Base-by-base conservation (phyloP, 805 yeast genomes). In the Candida arabinofermentans region DNA sequence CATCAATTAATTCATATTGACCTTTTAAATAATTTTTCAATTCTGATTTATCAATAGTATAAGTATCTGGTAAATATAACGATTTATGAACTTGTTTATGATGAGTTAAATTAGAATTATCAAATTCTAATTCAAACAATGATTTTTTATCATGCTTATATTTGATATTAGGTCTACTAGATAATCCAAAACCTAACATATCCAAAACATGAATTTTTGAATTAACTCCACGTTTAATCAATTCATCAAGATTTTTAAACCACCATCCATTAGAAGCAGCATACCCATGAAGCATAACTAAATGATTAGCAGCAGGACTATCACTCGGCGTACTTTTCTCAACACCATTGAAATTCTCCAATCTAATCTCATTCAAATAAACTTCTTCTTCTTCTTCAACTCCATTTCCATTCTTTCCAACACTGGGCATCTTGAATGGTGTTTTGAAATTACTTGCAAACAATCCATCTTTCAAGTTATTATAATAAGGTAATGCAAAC, bases 251-350 rank as follows among this genome's bases (percentile, higher is more conserved):
- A 45, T 77, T 77, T 38, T 79, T 65, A 24, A 77, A 78, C 64
- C 74, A 77, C 59, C 79, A 75, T 2, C 81, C 81, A 14, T 67
- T 55, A 0, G 78, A 67, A 1, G 82, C 79, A 0, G 78, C 82
- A 55, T 73, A 77, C 0, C 83, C 83, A 51, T 77, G 83, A 17
- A 77, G 42, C 61, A 77, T 69, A 3, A 75, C 81, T 18, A 77
- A 46, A 53, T 75, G 73, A 1, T 46, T 49, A 5, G 39, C 35
- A 10, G 8, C 42, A 18, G 16, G 42, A 10, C 7, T 21, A 14
- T 32, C 34, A n/a, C 24, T 34, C 4, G 27, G n/a, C 27, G n/a
- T n/a, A n/a, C n/a, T n/a, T n/a, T 23, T 39, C 29, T 37, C 41
- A 14, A 29, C 32, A 12, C 32, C 32, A 16, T 34, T 38, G 16